Evolutionary conservation across 73 alveolate species (phyloP), one percentile per base, ranked within the genome.

Genomic region (Paramecium tetraurelia): DNA sequence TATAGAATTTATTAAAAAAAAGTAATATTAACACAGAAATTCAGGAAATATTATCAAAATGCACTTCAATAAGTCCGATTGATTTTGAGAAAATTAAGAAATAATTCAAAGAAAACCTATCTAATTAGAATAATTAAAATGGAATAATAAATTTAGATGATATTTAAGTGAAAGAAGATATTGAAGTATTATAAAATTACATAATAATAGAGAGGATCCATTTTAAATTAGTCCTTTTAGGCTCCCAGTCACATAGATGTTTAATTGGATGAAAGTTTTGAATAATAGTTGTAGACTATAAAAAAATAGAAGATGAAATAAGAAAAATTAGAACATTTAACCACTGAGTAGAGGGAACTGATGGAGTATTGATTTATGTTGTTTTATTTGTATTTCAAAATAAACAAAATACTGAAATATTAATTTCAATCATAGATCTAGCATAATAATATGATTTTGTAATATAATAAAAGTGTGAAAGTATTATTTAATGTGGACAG

Each of bases 221-320:
- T 63, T 16, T 11, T 70, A 33, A 36, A 72, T 72, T 36, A 72
- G 40, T 72, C 86, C 0, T 72, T 72, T 0, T 11, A 72, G n/a
- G 86, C 33, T 16, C 86, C 86, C 8, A 72, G 86, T 38, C 57
- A 72, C n/a, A 40, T 72, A 72, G 86, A 72, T 16, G 59, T 72
- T 72, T 72, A 72, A 40, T 40, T 72, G n/a, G 86, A 72, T 72
- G 86, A 72, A 36, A 72, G 86, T 72, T 72, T 72, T 20, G 86
- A 72, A 72, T 29, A 72, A 18, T 36, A 72, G 40, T 40, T 72
- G 11, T 38, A 72, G 21, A 72, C 86, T 4, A 72, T 72, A 4
- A 72, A 72, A 38, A 72, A 72, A 20, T 38, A 72, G 40, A 72
- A 72, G 46, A 33, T 72, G 38, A 72, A 72, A 20, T 18, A 72